Conservation (phyloP, 495 filamentous ascomycete genomes). For the Aspergillus funiculosus region DNA sequence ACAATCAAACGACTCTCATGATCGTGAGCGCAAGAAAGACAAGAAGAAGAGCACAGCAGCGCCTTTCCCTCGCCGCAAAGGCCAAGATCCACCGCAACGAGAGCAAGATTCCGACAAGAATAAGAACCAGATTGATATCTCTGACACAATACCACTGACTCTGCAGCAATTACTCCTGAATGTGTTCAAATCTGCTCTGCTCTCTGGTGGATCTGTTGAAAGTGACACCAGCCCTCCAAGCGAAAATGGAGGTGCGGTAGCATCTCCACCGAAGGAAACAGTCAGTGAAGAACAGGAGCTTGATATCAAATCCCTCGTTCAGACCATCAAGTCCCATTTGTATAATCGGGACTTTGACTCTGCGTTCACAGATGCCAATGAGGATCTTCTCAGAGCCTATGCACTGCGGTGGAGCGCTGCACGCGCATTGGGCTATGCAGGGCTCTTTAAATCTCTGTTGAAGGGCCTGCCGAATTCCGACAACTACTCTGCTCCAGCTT, state of each 20-base stretch:
- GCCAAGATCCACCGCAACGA: slow-evolving; percentile 13
- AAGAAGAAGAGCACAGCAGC: slow-evolving; percentile 13
- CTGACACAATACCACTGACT: slow-evolving; percentile 36
- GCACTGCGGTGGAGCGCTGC: slow-evolving; percentile 81
- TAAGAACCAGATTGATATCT: slow-evolving; percentile 21
- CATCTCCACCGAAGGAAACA: background rate
- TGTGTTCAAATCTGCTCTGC: slow-evolving; percentile 63
- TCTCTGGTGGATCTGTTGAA: slow-evolving; percentile 4
- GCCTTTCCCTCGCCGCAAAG: slow-evolving; percentile 5
- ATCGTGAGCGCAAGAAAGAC: slow-evolving; percentile 11
- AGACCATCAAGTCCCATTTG: slow-evolving; percentile 75
- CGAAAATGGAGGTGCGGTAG: slow-evolving; percentile 5
- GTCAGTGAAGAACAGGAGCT: slow-evolving; percentile 19
- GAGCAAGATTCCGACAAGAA: background rate
- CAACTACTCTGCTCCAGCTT: background rate
- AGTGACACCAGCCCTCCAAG: slow-evolving; percentile 14
- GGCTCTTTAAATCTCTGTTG: slow-evolving; percentile 50
- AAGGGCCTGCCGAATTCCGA: slow-evolving; percentile 3
- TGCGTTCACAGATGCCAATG: slow-evolving; percentile 61
- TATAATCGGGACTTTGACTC: slow-evolving; percentile 76
- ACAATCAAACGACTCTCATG: background rate
- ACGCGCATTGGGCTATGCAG: slow-evolving; percentile 70
- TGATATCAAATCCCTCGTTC: slow-evolving; percentile 53
- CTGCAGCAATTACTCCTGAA: slow-evolving; percentile 73
- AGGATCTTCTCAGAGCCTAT: slow-evolving; percentile 69